Conservation (phyloP, 208 protist species). For the Giardia duodenalis region DNA sequence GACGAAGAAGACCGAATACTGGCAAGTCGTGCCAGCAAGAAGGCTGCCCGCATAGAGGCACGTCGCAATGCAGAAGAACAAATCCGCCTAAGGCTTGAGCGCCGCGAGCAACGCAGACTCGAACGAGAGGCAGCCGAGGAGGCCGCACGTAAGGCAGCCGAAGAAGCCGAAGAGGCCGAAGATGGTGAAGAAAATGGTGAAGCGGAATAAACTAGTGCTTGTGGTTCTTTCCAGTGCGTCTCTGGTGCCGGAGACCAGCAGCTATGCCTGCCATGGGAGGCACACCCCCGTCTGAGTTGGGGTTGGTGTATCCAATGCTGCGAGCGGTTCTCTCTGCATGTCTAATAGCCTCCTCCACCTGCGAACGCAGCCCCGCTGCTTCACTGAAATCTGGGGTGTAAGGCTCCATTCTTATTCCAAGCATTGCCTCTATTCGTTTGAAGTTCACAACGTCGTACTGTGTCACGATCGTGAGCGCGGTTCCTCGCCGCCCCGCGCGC, state of each 20-base stretch:
- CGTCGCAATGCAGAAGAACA: not conserved
- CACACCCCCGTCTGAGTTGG: no score
- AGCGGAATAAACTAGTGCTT: not conserved
- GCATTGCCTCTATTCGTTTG: not conserved
- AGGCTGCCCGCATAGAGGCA: not conserved
- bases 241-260: no score
- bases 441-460: not conserved
- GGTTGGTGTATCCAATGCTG: not conserved
- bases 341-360: not conserved
- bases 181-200: not conserved
- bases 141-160: not conserved
- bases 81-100: not conserved
- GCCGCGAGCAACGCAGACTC: not conserved
- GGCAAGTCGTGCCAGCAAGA: not conserved
- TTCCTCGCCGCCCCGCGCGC: constrained; percentile 76
- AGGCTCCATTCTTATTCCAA: not conserved
- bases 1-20: not conserved
- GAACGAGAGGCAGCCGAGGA: not conserved
- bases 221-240: no score
- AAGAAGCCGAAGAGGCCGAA: not conserved
- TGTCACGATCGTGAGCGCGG: constrained; percentile 60
- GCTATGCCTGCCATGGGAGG: no score
- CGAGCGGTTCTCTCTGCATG: not conserved
- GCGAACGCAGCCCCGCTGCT: not conserved
- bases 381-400: not conserved